Base-by-base conservation (phyloP, 1,284 basidiomycete species). In the Cryptococcus deneoformans region DNA sequence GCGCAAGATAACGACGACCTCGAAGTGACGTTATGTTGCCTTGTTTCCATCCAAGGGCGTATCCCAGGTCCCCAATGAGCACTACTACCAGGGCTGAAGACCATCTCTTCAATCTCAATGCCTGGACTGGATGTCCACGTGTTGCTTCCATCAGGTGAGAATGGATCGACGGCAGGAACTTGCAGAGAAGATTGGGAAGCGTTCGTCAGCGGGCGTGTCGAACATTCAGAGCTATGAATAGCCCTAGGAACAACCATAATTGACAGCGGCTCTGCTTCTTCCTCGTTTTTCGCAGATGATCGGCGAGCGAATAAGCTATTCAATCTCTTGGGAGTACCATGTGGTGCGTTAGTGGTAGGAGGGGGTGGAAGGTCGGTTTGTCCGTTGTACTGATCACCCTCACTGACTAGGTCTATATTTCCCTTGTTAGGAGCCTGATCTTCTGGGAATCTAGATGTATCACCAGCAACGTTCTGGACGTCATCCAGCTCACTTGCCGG, bases 11-110 rank as follows among this genome's bases (percentile, higher is more conserved):
- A 20, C 1, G 65, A 64, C 12, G 67, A 63, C 38, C 59, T 49
- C 16, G 61, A 56, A 6, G 69, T 62, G 34, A 61, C 51, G 10
- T 46, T 55, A 5, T 24, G 50, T 10, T 64, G 64, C 16, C 60
- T 57, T 0, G 51, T 61, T 34, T 72, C 70, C 64, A 71, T 65
- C 70, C 70, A 72, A 0, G 70, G 70, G 36, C 69, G 57, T 1
- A 65, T 53, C 1, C 67, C 67, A 4, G 69, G 68, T 45, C 67
- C 66, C 69, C 69, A 71, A 46, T 65, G 56, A 6, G 52, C 20
- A 42, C 63, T 53, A 34, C 42, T 24, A 10, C 53, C 62, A 8
- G 64, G 63, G 43, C 57, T 63, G 59, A 65, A 67, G 5, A 72
- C 56, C 24, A 64, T 65, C 48, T 69, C 68, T 46, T 71, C 71